A percentile compares a stretch with the other conserved stretches of the same genome.
These are phyloP conservation scores for Knoxdaviesia proteae DNA, from an alignment of 2,329 filamentous ascomycete genomes.

Conservation along the genomic window DNA sequence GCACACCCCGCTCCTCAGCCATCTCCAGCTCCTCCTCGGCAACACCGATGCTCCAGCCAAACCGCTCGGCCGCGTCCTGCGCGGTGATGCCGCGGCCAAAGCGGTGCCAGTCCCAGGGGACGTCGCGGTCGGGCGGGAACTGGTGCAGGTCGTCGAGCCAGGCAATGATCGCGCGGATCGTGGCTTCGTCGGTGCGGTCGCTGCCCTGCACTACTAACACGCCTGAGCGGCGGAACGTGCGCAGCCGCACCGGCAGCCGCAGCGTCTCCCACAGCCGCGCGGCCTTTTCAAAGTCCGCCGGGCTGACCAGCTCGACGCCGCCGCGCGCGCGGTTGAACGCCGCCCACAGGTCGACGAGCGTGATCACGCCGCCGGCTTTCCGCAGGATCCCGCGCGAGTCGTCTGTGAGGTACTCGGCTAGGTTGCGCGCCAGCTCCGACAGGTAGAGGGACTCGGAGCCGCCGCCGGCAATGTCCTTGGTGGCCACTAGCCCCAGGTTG, in stretches of 20 bases:
- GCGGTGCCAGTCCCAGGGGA: conserved; percentile 52
- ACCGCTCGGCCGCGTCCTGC: conserved; percentile 70
- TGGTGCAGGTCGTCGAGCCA: conserved; percentile 62
- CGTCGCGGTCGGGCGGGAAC: conserved; percentile 40
- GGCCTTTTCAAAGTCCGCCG: conserved; percentile 78
- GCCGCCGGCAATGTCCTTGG: conserved; percentile 79
- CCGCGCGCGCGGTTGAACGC: conserved; percentile 86
- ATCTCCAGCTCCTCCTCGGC: conserved; percentile 91
- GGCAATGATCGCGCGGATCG: conserved; percentile 49
- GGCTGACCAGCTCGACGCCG: conserved; percentile 84
- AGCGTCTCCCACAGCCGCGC: conserved; percentile 74
- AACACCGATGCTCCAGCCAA: conserved; percentile 94
- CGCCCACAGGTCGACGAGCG: conserved; percentile 77
- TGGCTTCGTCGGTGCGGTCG: conserved; percentile 80
- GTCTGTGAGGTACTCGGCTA: conserved; percentile 79
- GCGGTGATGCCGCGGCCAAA: conserved; percentile 79
- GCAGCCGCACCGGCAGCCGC: conserved; percentile 64
- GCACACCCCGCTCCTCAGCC: conserved; percentile 72
- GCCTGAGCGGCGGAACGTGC: conserved; percentile 68
- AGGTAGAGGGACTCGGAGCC: conserved; percentile 70
- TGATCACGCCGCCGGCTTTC: conserved; percentile 71
- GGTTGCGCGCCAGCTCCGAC: conserved; percentile 63
- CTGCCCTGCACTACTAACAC: conserved; percentile 82
- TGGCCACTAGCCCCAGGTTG: conserved; percentile 75
- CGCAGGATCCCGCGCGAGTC: conserved; percentile 59